Conservation (phyloP, 2,329 filamentous ascomycete genomes). For the Lasiodiplodia gonubiensis region DNA sequence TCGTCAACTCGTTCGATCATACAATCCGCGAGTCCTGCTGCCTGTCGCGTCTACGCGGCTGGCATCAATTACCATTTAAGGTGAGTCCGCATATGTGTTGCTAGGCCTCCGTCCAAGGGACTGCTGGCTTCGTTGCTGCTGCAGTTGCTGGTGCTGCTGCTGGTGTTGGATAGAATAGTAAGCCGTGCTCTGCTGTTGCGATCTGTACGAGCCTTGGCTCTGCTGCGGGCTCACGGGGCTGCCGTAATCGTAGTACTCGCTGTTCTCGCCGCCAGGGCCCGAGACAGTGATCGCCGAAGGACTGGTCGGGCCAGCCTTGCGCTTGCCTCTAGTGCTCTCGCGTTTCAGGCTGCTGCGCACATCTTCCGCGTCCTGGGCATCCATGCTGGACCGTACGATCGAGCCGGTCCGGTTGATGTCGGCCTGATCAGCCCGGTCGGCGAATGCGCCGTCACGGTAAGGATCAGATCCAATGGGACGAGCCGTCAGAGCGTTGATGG, state of each 20-base stretch:
- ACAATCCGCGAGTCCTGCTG: not conserved
- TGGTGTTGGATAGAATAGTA: slow-evolving; percentile 1
- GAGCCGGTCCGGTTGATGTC: slow-evolving; percentile 39
- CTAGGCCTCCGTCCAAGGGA: slow-evolving; percentile 8
- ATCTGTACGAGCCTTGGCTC: slow-evolving; percentile 16
- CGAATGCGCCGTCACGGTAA: slow-evolving; percentile 47
- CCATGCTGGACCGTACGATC: slow-evolving; percentile 46
- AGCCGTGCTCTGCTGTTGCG: not conserved
- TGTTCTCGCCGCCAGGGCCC: not conserved
- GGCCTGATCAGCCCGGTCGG: slow-evolving; percentile 9
- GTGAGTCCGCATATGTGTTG: slow-evolving; percentile 6
- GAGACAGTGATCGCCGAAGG: slow-evolving; percentile 21
- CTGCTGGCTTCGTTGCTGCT: slow-evolving; percentile 17
- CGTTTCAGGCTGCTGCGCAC: slow-evolving; percentile 53
- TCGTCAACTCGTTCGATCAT: slow-evolving; percentile 18
- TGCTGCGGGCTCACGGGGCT: slow-evolving; percentile 23
- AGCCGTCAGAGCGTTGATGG: slow-evolving; percentile 52
- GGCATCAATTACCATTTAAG: not conserved
- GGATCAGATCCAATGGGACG: slow-evolving; percentile 51
- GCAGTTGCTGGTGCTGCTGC: not conserved
- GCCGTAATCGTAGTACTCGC: slow-evolving; percentile 16
- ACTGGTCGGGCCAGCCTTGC: slow-evolving; percentile 38
- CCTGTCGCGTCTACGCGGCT: not conserved
- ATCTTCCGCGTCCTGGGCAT: slow-evolving; percentile 52
- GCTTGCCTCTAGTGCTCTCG: slow-evolving; percentile 52